Evolutionary conservation across 2,329 filamentous ascomycete species (phyloP).

Genomic region (Lecanicillium sp.): DNA sequence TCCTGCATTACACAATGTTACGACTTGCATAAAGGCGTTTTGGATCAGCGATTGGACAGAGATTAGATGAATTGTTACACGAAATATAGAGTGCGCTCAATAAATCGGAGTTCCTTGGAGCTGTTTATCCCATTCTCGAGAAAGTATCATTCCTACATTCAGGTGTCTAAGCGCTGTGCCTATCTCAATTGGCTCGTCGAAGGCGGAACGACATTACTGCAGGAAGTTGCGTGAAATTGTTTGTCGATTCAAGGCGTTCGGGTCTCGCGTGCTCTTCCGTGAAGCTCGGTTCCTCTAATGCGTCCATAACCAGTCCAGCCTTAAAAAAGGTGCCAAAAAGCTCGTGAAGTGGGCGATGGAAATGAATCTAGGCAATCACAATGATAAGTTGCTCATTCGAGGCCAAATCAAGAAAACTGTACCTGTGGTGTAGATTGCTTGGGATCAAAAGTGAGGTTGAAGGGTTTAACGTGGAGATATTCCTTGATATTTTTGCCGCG

Average conservation of each 20-base stretch:
- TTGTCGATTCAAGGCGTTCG: constrained; percentile 26
- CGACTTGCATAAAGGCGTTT: not conserved
- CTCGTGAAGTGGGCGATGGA: constrained; percentile 40
- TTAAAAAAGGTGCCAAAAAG: constrained; percentile 39
- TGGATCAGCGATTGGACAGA: not conserved
- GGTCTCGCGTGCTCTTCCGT: constrained; percentile 26
- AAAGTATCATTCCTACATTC: too few relatives aligned
- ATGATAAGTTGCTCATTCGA: constrained; percentile 1
- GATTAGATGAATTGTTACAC: not conserved
- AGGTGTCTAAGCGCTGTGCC: not conserved
- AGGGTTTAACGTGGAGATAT: constrained; percentile 37
- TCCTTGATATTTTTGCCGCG: constrained; percentile 33
- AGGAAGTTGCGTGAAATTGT: constrained; percentile 35
- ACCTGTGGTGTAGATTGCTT: constrained; percentile 32
- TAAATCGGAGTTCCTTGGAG: too few relatives aligned
- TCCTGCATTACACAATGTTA: not conserved
- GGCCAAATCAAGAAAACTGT: constrained; percentile 10
- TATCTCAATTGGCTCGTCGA: not conserved
- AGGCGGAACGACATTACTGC: constrained; percentile 22
- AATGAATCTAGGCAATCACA: constrained; percentile 33
- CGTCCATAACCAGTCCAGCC: constrained; percentile 37
- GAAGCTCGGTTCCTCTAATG: constrained; percentile 42
- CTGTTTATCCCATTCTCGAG: too few relatives aligned
- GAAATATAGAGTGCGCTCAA: too few relatives aligned
- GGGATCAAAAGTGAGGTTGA: constrained; percentile 30